phyloP scores from a whole-genome alignment of 495 filamentous ascomycete genomes.

The Rostrohypoxylon terebratum region DNA sequence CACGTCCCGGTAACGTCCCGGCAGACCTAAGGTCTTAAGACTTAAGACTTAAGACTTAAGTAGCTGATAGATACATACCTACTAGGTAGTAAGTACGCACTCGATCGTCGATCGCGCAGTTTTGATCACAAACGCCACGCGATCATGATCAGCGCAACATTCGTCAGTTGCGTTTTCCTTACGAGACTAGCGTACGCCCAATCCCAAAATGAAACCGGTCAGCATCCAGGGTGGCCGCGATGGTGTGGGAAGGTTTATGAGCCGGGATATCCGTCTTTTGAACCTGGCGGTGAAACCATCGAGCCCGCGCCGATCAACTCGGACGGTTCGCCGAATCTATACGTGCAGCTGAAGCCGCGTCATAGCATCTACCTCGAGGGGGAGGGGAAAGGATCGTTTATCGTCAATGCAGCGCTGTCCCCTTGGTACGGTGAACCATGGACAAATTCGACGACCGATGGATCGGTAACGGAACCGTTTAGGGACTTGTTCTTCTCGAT shows the following conservation, averaged over 20 bases:
- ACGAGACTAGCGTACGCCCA: slow-evolving; percentile 25
- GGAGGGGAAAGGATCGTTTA: slow-evolving; percentile 66
- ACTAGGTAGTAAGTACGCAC: too few relatives aligned
- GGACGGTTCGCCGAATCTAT: slow-evolving; percentile 59
- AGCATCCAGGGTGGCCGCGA: slow-evolving; percentile 59
- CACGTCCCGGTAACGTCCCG: not conserved
- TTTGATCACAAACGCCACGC: not conserved
- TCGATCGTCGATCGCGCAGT: not conserved
- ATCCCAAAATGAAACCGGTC: slow-evolving; percentile 51
- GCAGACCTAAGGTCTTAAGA: too few relatives aligned
- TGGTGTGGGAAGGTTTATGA: slow-evolving; percentile 73
- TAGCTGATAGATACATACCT: not conserved
- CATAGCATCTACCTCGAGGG: slow-evolving; percentile 70
- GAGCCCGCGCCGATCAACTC: slow-evolving; percentile 56
- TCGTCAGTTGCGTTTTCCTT: slow-evolving; percentile 4
- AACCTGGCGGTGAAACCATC: slow-evolving; percentile 70
- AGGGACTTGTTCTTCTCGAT: slow-evolving; percentile 55
- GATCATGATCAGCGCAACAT: slow-evolving; percentile 4
- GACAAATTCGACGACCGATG: slow-evolving; percentile 46
- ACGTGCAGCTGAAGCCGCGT: slow-evolving; percentile 69
- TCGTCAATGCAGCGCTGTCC: slow-evolving; percentile 70
- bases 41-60: too few relatives aligned
- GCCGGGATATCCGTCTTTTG: slow-evolving; percentile 65
- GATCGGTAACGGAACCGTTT: slow-evolving; percentile 31
- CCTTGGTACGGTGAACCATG: slow-evolving; percentile 60